Evolutionary conservation across 2,329 filamentous ascomycete species (phyloP).

Genomic region (Hymenotorrendiella dingleyae): DNA sequence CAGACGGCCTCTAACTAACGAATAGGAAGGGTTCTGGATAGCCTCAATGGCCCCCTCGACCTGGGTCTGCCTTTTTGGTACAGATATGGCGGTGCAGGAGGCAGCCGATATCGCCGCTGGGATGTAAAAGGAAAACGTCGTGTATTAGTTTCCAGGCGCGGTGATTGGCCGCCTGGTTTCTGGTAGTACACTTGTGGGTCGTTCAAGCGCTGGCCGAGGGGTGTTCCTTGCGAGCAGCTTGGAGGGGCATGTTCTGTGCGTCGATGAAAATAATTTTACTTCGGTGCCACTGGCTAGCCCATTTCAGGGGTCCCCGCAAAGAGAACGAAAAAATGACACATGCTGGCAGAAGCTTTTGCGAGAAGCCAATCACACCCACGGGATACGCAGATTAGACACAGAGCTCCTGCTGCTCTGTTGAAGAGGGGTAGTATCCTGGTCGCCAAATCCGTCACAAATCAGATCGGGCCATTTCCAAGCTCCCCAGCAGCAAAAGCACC

Average conservation of each 20-base stretch:
- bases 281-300: conserved; percentile 5
- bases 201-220: neutral
- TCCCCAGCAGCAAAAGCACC: too few species aligned
- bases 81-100: conserved; percentile 1
- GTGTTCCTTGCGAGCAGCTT: neutral
- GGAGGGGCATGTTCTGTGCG: conserved; percentile 3
- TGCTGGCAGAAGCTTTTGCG: conserved; percentile 3
- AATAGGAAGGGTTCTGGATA: conserved; percentile 13
- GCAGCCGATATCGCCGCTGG: conserved; percentile 7
- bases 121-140: too few species aligned
- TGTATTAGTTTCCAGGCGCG: too few species aligned
- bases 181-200: neutral
- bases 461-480: too few species aligned
- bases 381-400: conserved; percentile 18
- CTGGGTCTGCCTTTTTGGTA: neutral
- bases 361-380: conserved; percentile 9
- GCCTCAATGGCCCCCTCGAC: conserved; percentile 13
- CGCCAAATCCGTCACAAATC: conserved; percentile 9
- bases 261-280: conserved; percentile 8
- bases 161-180: neutral
- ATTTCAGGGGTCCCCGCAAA: conserved; percentile 20
- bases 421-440: conserved; percentile 8
- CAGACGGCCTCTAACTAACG: conserved; percentile 4
- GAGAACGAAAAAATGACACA: conserved; percentile 19
- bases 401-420: neutral